Evolutionary conservation across 371 early-diverging fungal genomes (phyloP), one percentile per base, ranked within the genome.

Genomic region (Mucor piriformis): DNA sequence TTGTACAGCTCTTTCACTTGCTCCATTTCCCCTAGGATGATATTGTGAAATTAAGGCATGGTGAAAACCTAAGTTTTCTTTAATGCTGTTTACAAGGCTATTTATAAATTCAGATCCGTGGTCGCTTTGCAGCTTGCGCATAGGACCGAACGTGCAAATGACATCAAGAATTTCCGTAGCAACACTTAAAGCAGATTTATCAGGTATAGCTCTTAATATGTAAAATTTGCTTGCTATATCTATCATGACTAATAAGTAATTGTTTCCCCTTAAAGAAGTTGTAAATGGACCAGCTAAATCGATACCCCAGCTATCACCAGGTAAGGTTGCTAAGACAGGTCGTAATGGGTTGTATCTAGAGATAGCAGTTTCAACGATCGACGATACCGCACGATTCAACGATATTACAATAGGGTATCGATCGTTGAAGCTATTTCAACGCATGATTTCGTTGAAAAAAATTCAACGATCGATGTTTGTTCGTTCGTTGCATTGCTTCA

Each of bases 101-200:
- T 67, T 69, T 0, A 56, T 37, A 48, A 69, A 66, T 46, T 76
- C 72, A 1, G 52, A 59, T 11, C 72, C 76, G 56, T 75, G 69
- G 54, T 75, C 72, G 13, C 34, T 33, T 63, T 66, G 66, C 3
- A 69, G 27, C 1, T 18, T 32, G 2, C 33, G 3, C 6, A 32
- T 3, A 7, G 18, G 20, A 11, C 49, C 57, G 20, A 24, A 57
- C 6, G 12, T 16, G 20, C 18, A n/a, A 3, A 40, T 40, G 16
- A 54, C 29, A 5, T 48, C 8, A 6, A 49, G 37, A 0, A 57
- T 3, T 20, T 47, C 50, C 2, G 48, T 37, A 11, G 18, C 15
- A 10, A 35, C 40, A 2, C 47, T 53, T n/a, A 6, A 3, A 13
- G 43, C 24, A 18, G n/a, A 6, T 38, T 53, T 60, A 38, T 60